Evolutionary conservation across 164 flowering plant genomes (phyloP).

Genomic region (Paratinospora sagittata): DNA sequence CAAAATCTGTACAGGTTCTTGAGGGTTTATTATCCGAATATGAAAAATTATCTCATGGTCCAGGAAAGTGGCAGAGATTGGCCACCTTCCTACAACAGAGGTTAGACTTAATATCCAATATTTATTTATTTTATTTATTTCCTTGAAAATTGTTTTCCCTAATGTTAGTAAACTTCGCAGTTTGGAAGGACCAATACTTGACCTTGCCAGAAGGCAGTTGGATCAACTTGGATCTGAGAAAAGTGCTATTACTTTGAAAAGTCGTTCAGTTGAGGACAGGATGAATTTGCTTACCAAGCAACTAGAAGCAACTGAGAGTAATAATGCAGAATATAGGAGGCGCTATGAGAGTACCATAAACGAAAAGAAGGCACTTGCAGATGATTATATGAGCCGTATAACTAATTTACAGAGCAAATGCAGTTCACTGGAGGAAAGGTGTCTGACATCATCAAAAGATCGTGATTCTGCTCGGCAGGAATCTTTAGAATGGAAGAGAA

Average conservation of each 20-base stretch:
- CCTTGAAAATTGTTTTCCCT: slow-evolving; percentile 1
- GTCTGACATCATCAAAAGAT: slow-evolving; percentile 47
- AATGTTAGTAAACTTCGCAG: slow-evolving; percentile 33
- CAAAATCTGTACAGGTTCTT: slow-evolving; percentile 50
- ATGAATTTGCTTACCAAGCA: slow-evolving; percentile 68
- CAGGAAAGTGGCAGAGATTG: slow-evolving; percentile 85
- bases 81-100: slow-evolving; percentile 70
- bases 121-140: background rate
- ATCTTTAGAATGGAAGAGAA: slow-evolving; percentile 78
- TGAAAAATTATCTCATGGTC: slow-evolving; percentile 78
- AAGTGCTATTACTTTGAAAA: slow-evolving; percentile 65
- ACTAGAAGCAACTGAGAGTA: slow-evolving; percentile 74
- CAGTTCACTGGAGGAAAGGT: slow-evolving; percentile 73
- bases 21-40: slow-evolving; percentile 71
- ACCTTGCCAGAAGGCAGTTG: slow-evolving; percentile 63
- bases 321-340: slow-evolving; percentile 73
- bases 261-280: slow-evolving; percentile 76
- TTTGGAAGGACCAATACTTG: slow-evolving; percentile 81
- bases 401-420: slow-evolving; percentile 60
- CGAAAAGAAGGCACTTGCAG: slow-evolving; percentile 75
- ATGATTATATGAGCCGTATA: slow-evolving; percentile 75
- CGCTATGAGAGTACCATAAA: slow-evolving; percentile 86
- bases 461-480: slow-evolving; percentile 60
- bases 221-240: slow-evolving; percentile 75
- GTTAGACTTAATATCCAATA: slow-evolving; percentile 27